Conservation (phyloP, 2,329 filamentous ascomycete species). For the Colletotrichum sp. region DNA sequence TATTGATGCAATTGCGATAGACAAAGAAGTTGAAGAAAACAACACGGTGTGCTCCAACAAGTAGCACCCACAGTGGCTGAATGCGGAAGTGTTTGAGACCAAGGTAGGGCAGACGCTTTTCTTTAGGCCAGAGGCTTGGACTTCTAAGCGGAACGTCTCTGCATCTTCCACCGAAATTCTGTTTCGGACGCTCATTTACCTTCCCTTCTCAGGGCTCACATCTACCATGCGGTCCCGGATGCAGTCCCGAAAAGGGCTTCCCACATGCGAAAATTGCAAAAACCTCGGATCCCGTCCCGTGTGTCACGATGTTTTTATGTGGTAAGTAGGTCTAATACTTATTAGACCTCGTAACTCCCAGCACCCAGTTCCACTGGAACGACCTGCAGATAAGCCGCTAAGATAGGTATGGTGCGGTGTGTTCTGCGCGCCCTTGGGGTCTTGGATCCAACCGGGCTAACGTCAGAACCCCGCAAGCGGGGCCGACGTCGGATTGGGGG, state of each 20-base stretch:
- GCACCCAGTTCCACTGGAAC: background rate
- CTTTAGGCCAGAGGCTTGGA: too few species aligned
- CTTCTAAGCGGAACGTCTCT: too few species aligned
- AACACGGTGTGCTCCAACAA: background rate
- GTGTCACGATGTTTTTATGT: background rate
- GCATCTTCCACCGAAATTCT: too few species aligned
- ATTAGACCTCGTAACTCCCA: background rate
- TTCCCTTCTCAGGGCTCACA: background rate
- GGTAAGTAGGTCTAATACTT: background rate
- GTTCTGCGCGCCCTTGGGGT: background rate
- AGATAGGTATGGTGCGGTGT: background rate
- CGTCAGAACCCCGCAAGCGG: background rate
- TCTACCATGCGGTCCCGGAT: background rate
- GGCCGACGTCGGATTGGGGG: background rate
- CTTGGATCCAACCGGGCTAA: background rate
- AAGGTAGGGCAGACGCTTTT: too few species aligned
- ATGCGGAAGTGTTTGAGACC: too few species aligned
- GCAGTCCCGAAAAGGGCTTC: background rate
- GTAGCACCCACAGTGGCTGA: background rate
- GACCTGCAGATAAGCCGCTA: background rate
- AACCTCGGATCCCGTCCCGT: background rate
- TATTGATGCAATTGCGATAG: background rate
- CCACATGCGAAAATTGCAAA: background rate
- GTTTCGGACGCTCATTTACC: too few species aligned
- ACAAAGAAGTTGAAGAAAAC: rapidly evolving